Conservation (phyloP, 768 basidiomycete genomes). For the Trametes coccinea region DNA sequence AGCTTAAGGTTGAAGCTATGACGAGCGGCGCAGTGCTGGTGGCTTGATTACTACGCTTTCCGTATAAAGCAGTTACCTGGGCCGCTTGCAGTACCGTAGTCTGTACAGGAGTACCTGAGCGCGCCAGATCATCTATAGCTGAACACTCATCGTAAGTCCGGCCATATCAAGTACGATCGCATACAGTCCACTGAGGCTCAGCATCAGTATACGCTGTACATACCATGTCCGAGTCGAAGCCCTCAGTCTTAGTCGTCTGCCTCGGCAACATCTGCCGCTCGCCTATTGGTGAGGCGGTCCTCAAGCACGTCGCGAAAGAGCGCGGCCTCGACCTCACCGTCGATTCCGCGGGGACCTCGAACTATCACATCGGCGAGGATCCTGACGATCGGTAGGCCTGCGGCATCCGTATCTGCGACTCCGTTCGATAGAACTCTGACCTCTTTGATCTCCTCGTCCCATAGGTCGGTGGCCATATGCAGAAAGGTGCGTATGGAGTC, state of each 20-base stretch:
- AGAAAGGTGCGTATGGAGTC: conserved; percentile 48
- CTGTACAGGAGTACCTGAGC: neutral
- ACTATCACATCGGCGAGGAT: conserved; percentile 80
- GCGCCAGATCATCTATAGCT: no score
- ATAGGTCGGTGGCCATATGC: conserved; percentile 70
- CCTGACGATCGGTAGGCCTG: conserved; percentile 72
- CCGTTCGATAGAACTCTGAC: neutral
- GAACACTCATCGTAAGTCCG: no score
- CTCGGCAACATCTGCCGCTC: conserved; percentile 88
- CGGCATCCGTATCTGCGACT: neutral
- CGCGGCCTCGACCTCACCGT: conserved; percentile 68
- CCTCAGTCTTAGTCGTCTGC: conserved; percentile 72
- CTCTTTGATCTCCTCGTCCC: neutral
- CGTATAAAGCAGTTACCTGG: neutral
- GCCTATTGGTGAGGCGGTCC: conserved; percentile 90
- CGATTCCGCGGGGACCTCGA: conserved; percentile 84
- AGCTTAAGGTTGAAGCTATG: no score
- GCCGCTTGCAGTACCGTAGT: neutral
- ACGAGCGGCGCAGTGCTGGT: no score
- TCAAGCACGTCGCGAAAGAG: conserved; percentile 64
- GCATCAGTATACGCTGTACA: no score
- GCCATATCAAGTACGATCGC: no score
- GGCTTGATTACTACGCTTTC: conserved; percentile 8
- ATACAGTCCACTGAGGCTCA: no score
- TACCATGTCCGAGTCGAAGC: conserved; percentile 11